A percentile compares a stretch with the other conserved stretches of the same genome.
These are phyloP conservation scores for Myxozyma mucilagina DNA, from an alignment of 805 yeast genomes.

Conservation along the genomic window DNA sequence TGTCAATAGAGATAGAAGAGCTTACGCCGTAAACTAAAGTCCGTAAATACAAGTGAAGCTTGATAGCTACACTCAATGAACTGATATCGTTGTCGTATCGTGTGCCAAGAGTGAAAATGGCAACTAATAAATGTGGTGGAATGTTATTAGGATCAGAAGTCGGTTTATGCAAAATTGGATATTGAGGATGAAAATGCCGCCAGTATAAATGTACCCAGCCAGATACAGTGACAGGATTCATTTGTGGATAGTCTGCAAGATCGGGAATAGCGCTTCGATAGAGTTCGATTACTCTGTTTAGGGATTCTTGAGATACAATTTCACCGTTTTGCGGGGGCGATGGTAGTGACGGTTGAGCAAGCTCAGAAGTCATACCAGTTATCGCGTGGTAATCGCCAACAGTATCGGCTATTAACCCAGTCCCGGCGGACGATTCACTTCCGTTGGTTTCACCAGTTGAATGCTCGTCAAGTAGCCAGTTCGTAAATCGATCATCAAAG, in stretches of 20 bases:
- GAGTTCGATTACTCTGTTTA: slow-evolving; percentile 10
- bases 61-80: slow-evolving; percentile 8
- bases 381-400: background rate
- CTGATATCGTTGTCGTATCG: slow-evolving; percentile 30
- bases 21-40: slow-evolving; percentile 19
- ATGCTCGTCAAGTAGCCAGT: slow-evolving; percentile 24
- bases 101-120: slow-evolving; percentile 39
- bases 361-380: background rate
- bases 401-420: background rate
- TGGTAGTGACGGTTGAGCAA: background rate
- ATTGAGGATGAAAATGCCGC: slow-evolving; percentile 42
- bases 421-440: slow-evolving; percentile 12
- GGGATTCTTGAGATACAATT: slow-evolving; percentile 14
- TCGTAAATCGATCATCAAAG: slow-evolving; percentile 26
- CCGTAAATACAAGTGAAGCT: slow-evolving; percentile 18
- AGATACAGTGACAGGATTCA: slow-evolving; percentile 24
- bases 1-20: background rate
- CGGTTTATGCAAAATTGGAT: slow-evolving; percentile 46
- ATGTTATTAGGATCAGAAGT: slow-evolving; percentile 37
- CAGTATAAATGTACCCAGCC: slow-evolving; percentile 41
- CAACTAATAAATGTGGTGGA: slow-evolving; percentile 33
- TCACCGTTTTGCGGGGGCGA: slow-evolving; percentile 17
- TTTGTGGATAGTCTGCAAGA: slow-evolving; percentile 6
- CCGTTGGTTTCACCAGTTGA: slow-evolving; percentile 6
- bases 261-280: slow-evolving; percentile 11